A percentile compares a stretch with the other conserved stretches of the same genome.
Conservation (phyloP, 495 filamentous ascomycete species). For the Tricharina praecox region DNA sequence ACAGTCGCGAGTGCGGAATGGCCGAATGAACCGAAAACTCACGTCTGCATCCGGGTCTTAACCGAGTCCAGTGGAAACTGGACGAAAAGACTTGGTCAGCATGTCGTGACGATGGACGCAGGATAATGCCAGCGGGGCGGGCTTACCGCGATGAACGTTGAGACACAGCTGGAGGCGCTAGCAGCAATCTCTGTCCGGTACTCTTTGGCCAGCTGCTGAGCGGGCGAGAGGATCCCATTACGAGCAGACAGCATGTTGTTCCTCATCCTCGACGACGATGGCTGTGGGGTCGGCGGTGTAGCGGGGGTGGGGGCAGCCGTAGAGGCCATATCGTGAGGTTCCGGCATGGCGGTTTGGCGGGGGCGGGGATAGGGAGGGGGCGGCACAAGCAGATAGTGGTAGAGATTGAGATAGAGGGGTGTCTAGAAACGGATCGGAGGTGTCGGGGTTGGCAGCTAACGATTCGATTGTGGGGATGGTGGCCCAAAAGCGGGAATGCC, state of each 20-base stretch:
- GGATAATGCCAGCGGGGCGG: neutral
- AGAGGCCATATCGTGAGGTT: neutral
- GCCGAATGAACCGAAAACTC: conserved; percentile 23
- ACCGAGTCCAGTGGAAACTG: conserved; percentile 69
- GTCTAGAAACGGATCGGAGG: no score
- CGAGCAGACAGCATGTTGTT: neutral
- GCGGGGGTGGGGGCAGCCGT: neutral
- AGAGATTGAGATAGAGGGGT: no score
- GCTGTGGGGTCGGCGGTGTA: neutral
- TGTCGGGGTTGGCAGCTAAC: no score
- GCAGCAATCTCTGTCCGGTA: conserved; percentile 70
- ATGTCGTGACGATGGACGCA: neutral
- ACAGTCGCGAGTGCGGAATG: neutral
- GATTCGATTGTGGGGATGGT: no score
- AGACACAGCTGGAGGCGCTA: conserved; percentile 53
- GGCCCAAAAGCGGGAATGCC: no score
- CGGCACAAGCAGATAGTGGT: no score
- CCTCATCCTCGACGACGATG: neutral
- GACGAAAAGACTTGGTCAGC: neutral
- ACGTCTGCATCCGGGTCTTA: conserved; percentile 70
- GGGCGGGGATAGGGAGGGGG: no score
- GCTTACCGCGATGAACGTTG: conserved; percentile 49
- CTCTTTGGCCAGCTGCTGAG: conserved; percentile 44
- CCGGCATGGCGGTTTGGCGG: conserved; percentile 1
- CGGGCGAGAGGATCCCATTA: conserved; percentile 14